A percentile compares a stretch with the other conserved stretches of the same genome.
Conservation (phyloP, 441 rosid species). For the Gossypium trilobum region DNA sequence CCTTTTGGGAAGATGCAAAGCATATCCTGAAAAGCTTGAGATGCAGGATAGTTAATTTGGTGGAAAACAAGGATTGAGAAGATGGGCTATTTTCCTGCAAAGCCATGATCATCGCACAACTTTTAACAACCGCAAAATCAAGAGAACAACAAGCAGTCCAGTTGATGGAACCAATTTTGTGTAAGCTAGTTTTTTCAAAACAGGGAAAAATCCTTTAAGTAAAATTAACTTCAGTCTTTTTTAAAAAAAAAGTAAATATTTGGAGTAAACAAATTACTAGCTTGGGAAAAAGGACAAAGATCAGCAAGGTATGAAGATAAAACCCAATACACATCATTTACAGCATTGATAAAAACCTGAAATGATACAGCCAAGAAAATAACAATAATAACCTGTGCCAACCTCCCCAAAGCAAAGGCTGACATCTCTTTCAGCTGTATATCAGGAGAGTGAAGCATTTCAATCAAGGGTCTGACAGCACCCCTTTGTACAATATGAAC, state of each 20-base stretch:
- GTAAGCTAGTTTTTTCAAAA: background rate
- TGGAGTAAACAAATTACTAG: background rate
- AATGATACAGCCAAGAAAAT: background rate
- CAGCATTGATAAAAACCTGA: background rate
- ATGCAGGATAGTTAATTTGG: background rate
- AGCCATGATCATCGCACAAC: background rate
- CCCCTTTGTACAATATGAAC: conserved; percentile 95
- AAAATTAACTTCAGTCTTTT: background rate
- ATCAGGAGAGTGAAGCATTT: conserved; percentile 82
- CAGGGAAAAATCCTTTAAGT: background rate
- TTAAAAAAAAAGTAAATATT: background rate
- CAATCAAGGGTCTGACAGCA: conserved; percentile 85
- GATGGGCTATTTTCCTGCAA: background rate
- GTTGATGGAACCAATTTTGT: background rate
- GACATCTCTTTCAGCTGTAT: conserved; percentile 95
- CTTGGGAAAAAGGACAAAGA: background rate
- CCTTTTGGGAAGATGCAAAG: background rate
- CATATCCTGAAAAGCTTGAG: background rate
- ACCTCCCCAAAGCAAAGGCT: conserved; percentile 94
- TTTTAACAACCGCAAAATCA: background rate
- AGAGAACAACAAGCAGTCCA: background rate
- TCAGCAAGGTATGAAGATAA: background rate
- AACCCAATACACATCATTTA: background rate
- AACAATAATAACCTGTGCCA: conserved; percentile 75
- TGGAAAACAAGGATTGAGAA: background rate